Percentiles rank a stretch among this genome's conserved stretches.
phyloP scores from a whole-genome alignment of 2,329 filamentous ascomycete species.

The Uncinocarpus reesii region DNA sequence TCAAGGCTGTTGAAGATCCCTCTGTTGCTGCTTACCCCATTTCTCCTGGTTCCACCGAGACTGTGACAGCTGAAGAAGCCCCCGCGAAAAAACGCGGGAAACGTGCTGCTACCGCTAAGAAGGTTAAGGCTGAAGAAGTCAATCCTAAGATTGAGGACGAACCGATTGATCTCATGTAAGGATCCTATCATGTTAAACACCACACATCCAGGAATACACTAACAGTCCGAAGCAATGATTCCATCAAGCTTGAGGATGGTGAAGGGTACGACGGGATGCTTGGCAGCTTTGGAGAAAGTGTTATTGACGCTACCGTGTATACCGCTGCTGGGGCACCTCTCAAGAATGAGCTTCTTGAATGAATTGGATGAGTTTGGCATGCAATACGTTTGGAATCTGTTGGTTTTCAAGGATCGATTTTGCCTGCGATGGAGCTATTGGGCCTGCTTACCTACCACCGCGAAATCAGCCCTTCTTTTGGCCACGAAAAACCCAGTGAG shows the following conservation, averaged over 20 bases:
- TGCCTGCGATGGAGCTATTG: no score
- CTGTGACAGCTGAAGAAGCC: background rate
- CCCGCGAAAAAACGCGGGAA: constrained; percentile 3
- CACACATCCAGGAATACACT: background rate
- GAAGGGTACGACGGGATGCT: background rate
- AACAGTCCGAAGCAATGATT: constrained; percentile 4
- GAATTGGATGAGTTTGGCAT: constrained; percentile 1
- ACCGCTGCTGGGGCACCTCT: background rate
- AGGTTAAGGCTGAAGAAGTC: background rate
- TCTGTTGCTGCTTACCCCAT: background rate
- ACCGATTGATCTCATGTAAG: constrained; percentile 7
- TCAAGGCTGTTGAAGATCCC: constrained; percentile 8
- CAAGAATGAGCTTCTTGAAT: background rate
- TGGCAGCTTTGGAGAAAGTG: constrained; percentile 13
- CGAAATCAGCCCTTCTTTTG: no score
- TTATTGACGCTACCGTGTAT: constrained; percentile 16
- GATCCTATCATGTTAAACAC: background rate
- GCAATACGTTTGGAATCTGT: no score
- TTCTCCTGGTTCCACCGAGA: background rate
- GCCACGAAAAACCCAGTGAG: no score
- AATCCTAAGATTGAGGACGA: background rate
- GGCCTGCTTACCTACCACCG: no score
- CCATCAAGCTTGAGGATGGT: constrained; percentile 10
- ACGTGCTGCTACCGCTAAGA: constrained; percentile 4
- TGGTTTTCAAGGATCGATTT: no score